A percentile compares a stretch with the other conserved stretches of the same genome.
Evolutionary conservation across 1,284 basidiomycete genomes (phyloP).

Genomic region (Ustilago bromivora): DNA sequence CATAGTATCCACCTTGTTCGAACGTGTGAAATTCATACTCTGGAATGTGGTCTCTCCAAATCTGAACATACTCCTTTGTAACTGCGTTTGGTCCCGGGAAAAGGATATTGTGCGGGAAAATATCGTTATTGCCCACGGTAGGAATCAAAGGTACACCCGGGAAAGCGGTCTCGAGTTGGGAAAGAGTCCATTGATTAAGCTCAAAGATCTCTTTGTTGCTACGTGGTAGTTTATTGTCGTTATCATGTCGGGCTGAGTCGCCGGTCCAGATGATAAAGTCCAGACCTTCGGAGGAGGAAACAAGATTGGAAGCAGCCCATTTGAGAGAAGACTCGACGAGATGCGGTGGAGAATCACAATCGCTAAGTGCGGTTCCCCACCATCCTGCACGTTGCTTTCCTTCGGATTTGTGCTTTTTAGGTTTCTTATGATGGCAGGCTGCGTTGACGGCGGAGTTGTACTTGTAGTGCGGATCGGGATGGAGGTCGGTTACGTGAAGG

Average conservation of each 20-base stretch:
- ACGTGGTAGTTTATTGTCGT: slow-evolving; percentile 82
- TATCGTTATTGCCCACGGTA: slow-evolving; percentile 77
- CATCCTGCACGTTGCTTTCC: slow-evolving; percentile 63
- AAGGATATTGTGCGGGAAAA: slow-evolving; percentile 70
- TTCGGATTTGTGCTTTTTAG: slow-evolving; percentile 55
- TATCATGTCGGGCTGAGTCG: slow-evolving; percentile 92
- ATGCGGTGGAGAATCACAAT: slow-evolving; percentile 85
- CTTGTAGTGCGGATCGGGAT: slow-evolving; percentile 79
- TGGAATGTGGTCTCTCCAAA: slow-evolving; percentile 87
- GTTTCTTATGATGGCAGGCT: slow-evolving; percentile 56
- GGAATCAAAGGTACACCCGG: slow-evolving; percentile 85
- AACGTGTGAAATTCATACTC: slow-evolving; percentile 78
- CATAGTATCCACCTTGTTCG: slow-evolving; percentile 79
- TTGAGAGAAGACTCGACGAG: slow-evolving; percentile 85
- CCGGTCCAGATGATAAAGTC: slow-evolving; percentile 90
- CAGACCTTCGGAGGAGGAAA: slow-evolving; percentile 72
- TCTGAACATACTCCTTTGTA: slow-evolving; percentile 77
- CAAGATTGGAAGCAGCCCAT: slow-evolving; percentile 79
- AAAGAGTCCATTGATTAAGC: slow-evolving; percentile 78
- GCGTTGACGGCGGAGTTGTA: slow-evolving; percentile 70
- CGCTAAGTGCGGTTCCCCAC: slow-evolving; percentile 73
- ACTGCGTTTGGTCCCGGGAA: slow-evolving; percentile 81
- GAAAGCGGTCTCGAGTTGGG: slow-evolving; percentile 80
- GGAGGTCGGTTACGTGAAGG: slow-evolving; percentile 82
- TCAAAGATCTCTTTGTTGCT: slow-evolving; percentile 84